Conservation (phyloP, 2,329 filamentous ascomycete species). For the Colletotrichum costaricense region DNA sequence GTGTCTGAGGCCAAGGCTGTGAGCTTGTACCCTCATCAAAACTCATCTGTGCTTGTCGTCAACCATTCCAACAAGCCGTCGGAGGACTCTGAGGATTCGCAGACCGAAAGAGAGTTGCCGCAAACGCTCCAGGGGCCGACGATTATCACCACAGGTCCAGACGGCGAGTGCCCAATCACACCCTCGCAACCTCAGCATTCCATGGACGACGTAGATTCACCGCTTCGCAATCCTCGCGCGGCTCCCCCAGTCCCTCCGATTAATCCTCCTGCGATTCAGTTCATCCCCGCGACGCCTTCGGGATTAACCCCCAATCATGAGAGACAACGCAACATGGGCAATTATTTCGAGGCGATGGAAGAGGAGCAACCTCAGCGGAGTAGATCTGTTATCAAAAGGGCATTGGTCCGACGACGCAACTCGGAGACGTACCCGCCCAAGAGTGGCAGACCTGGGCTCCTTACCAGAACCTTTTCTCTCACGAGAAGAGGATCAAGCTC, state of each 20-base stretch:
- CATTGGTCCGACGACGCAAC: constrained; percentile 60
- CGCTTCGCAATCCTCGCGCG: constrained; percentile 68
- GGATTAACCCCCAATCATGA: constrained; percentile 67
- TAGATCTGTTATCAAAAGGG: constrained; percentile 64
- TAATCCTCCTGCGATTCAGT: constrained; percentile 65
- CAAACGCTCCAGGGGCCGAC: constrained; percentile 45
- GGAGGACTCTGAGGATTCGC: constrained; percentile 53
- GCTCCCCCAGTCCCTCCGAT: constrained; percentile 62
- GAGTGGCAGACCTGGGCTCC: constrained; percentile 52
- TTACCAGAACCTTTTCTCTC: constrained; percentile 65
- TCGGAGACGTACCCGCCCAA: constrained; percentile 56
- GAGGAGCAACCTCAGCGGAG: constrained; percentile 58
- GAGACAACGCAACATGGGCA: constrained; percentile 63
- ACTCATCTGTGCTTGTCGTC: constrained; percentile 71
- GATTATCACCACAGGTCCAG: constrained; percentile 52
- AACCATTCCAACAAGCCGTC: constrained; percentile 65
- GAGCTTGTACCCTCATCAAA: constrained; percentile 73
- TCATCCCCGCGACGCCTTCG: constrained; percentile 73
- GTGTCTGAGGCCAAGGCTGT: constrained; percentile 73
- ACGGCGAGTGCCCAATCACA: constrained; percentile 57
- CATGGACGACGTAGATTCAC: constrained; percentile 69
- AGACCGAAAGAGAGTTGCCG: constrained; percentile 40
- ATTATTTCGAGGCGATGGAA: constrained; percentile 60
- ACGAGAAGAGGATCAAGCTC: constrained; percentile 48
- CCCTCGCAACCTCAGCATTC: constrained; percentile 62